Base-by-base conservation (phyloP, 805 yeast species). In the Nakazawaea wickerhamii region DNA sequence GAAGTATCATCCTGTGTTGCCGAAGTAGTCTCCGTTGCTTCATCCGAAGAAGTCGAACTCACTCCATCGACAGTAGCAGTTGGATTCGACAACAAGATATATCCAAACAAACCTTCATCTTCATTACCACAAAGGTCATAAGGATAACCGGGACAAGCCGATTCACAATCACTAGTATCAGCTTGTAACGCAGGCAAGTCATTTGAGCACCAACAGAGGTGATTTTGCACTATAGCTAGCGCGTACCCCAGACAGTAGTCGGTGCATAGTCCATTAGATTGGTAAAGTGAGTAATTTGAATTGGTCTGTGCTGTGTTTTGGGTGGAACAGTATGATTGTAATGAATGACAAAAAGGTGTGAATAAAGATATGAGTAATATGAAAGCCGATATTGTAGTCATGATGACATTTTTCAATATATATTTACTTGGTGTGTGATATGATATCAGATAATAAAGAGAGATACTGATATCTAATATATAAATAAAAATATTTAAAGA, bases 181-280 rank as follows among this genome's bases (percentile, higher is more conserved):
- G 63, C 64, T 0, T 79, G 65, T 14, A 55, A 49, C 1, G 53
- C 63, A 5, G 80, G 79, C 11, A 67, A 54, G 15, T 55, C 44
- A 48, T 73, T 60, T 5, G 77, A 61, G 50, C 81, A 75, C 73
- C 75, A 74, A 48, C 81, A 75, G 33, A 55, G 23, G 10, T 55
- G 38, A 5, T 58, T 59, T 50, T 67, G 75, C n/a, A 74, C 59
- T 9, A 75, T 65, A 13, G 72, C 80, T 38, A 67, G 71, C 4
- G 64, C 55, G 45, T 56, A 61, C 3, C 65, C 68, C 3, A 31
- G 13, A 50, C 81, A 75, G 25, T 54, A 47, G 36, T 61, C 59
- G 5, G 58, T 46, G 50, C 81, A 75, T 17, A 49, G 54, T 0
- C 79, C 79, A 47, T 70, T 70, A 11, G 64, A 57, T 48, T 53